Base-by-base conservation (phyloP, 1,284 basidiomycete species). In the Apiotrichum brassicae region DNA sequence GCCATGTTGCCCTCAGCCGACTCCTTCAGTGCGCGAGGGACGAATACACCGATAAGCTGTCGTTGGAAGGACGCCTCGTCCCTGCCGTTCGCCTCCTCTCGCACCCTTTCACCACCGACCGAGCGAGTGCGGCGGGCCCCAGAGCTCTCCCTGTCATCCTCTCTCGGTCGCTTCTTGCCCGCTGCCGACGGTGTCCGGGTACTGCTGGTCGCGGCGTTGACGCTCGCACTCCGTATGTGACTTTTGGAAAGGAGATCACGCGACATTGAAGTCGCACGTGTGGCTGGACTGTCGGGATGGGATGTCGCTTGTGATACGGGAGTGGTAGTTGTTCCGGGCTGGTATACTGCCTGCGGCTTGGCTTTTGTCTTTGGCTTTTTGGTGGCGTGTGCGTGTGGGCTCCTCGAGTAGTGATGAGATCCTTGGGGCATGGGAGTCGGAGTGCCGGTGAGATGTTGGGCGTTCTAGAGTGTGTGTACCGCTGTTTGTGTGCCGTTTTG, bases 21-120 rank as follows among this genome's bases (percentile, higher is more conserved):
- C 43, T 70, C 68, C 46, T 61, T 60, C 33, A 74, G 54, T 0
- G 72, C 72, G 33, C 69, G 70, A 16, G 69, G 64, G 2, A 74
- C 71, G 48, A 71, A 74, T 19, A 70, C 68, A 26, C 65, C 65
- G 32, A 74, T 73, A 19, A 74, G 58, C 43, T 68, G 66, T 39
- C 67, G 53, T 54, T 74, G 71, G 48, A 72, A 70, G 0, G 66
- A 64, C 48, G 40, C 40, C n/a, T 70, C 65, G n/a, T n/a, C n/a
- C n/a, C 43, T 25, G 2, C 48, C 44, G 9, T 14, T 30, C 14
- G 9, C 28, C 12, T 37, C 26, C 19, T 18, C 28, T n/a, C 57
- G 59, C 11, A 53, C 55, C 2, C 13, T n/a, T 54, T 70, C 67
- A 13, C 43, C 45, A 14, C 68, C 42, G 2, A 23, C 30, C 33